These are phyloP conservation scores for Tetrahymena malaccensis DNA, from an alignment of 73 alveolate species.

Conservation along the genomic window DNA sequence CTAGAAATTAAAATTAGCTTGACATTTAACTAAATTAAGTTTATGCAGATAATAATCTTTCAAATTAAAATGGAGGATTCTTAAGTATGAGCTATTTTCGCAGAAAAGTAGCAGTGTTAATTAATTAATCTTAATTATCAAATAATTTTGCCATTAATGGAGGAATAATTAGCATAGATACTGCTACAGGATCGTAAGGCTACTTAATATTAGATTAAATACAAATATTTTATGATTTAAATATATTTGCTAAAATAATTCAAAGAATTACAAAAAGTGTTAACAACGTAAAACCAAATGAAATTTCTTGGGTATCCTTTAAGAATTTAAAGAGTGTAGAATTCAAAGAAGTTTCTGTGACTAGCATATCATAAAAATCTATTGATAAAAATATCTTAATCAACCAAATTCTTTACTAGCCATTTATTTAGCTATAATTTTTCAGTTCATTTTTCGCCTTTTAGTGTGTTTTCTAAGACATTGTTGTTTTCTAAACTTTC, in stretches of 20 bases:
- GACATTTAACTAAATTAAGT: neutral
- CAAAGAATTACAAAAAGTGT: neutral
- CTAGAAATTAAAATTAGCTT: neutral
- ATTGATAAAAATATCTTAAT: neutral
- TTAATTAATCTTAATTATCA: neutral
- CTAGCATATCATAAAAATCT: neutral
- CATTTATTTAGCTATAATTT: neutral
- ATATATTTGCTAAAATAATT: neutral
- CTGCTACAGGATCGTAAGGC: neutral
- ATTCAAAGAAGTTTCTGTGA: neutral
- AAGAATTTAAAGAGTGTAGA: neutral
- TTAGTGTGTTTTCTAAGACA: neutral
- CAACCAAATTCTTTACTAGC: neutral
- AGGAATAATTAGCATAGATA: neutral
- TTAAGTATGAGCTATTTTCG: neutral
- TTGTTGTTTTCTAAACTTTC: neutral
- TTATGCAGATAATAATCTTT: neutral
- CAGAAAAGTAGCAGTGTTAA: neutral
- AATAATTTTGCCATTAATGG: neutral
- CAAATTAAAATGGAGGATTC: neutral
- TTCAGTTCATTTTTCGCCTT: neutral
- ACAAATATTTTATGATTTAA: neutral
- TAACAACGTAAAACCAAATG: neutral
- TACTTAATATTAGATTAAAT: neutral
- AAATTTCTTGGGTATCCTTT: neutral